Conservation (phyloP, 2,329 filamentous ascomycete species). For the Epichloe aotearoae region DNA sequence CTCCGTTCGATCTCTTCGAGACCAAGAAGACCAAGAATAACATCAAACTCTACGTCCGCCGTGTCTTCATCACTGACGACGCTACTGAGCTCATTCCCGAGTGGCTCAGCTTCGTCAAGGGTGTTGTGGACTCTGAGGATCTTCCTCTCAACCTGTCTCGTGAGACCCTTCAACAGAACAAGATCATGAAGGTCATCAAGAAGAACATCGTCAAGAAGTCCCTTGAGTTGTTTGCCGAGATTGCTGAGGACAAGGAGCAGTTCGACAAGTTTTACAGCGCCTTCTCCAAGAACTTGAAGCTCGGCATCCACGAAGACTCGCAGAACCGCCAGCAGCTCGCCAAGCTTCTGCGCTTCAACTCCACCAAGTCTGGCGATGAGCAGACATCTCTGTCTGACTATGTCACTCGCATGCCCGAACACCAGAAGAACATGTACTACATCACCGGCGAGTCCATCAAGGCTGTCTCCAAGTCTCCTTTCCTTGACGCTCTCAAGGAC, state of each 20-base stretch:
- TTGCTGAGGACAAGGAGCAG: constrained; percentile 98
- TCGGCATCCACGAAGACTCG: constrained; percentile 98
- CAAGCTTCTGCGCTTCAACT: constrained; percentile 98
- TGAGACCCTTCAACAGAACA: constrained; percentile 99
- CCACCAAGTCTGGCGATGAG: constrained; percentile 97
- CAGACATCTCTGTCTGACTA: constrained; percentile 92
- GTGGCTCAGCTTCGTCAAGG: constrained; percentile 99
- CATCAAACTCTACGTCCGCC: constrained; percentile 99
- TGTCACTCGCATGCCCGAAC: constrained; percentile 97
- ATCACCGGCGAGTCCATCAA: constrained; percentile 99
- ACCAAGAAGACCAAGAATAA: constrained; percentile 99
- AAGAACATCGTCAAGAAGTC: constrained; percentile 99
- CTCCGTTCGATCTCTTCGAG: constrained; percentile 99
- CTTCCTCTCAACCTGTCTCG: constrained; percentile 98
- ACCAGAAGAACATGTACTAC: constrained; percentile 99
- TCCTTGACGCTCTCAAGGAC: constrained; percentile 96
- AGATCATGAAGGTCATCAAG: constrained; percentile 99
- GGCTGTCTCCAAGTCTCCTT: constrained; percentile 94
- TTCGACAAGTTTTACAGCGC: constrained; percentile 99
- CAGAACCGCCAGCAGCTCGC: constrained; percentile 89
- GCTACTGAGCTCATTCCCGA: constrained; percentile 98
- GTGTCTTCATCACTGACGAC: constrained; percentile 99
- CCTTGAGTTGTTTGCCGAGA: constrained; percentile 98
- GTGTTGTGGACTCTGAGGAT: constrained; percentile 99
- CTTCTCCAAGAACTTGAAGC: constrained; percentile 99